Evolutionary conservation across 805 yeast species (phyloP).

Genomic region (Ogataea neopini): DNA sequence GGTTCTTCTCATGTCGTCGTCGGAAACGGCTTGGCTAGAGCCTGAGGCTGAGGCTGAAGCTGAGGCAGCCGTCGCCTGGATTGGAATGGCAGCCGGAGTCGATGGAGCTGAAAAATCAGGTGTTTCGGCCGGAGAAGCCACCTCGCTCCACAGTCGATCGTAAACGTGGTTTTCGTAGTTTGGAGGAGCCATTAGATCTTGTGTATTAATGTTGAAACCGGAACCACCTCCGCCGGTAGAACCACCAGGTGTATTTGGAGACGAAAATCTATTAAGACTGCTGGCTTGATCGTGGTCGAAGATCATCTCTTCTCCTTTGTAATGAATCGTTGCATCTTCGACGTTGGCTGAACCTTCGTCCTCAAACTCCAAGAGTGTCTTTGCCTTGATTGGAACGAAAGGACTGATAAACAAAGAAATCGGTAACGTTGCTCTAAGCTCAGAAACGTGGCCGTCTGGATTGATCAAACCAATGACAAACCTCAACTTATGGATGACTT

Average conservation of each 20-base stretch:
- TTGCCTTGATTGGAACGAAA: constrained; percentile 69
- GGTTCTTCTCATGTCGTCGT: constrained; percentile 11
- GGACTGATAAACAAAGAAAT: constrained; percentile 58
- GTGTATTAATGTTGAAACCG: constrained; percentile 28
- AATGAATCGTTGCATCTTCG: constrained; percentile 31
- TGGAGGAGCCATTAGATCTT: constrained; percentile 76
- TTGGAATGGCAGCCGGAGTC: constrained; percentile 13
- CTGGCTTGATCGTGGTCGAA: constrained; percentile 25
- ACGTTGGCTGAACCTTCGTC: constrained; percentile 23
- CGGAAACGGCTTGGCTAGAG: constrained; percentile 1
- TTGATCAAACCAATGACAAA: constrained; percentile 77
- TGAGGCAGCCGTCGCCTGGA: background rate
- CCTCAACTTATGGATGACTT: constrained; percentile 86
- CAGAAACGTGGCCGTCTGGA: constrained; percentile 92
- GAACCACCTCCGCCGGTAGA: constrained; percentile 12
- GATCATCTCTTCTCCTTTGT: constrained; percentile 30
- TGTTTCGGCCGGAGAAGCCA: constrained; percentile 48
- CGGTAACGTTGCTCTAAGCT: constrained; percentile 87
- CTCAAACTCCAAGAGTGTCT: constrained; percentile 31
- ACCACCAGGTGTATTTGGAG: constrained; percentile 10
- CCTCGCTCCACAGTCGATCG: constrained; percentile 75
- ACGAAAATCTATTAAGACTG: constrained; percentile 3
- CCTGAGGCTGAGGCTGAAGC: constrained; percentile 1
- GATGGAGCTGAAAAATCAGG: constrained; percentile 43
- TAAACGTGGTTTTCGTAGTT: constrained; percentile 78